Evolutionary conservation across 2,329 filamentous ascomycete species (phyloP).

Genomic region (Metarhizium robertsii): DNA sequence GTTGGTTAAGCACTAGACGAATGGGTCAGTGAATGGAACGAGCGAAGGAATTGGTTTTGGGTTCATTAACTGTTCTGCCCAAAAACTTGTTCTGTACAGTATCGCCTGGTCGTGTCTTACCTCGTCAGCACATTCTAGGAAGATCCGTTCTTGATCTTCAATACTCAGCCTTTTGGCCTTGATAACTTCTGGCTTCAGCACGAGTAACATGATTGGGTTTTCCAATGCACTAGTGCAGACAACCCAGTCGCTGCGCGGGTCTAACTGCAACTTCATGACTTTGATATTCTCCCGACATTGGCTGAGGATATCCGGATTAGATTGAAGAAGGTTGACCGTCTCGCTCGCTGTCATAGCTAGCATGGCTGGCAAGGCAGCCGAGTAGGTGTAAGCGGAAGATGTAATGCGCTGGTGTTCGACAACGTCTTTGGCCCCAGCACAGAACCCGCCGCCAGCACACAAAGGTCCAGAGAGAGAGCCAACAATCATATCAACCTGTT

Average conservation of each 20-base stretch:
- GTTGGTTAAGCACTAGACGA: slow-evolving; percentile 64
- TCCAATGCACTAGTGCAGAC: slow-evolving; percentile 69
- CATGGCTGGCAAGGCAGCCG: slow-evolving; percentile 86
- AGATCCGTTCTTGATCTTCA: slow-evolving; percentile 72
- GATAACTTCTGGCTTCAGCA: slow-evolving; percentile 76
- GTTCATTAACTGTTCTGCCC: not conserved
- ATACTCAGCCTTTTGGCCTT: slow-evolving; percentile 56
- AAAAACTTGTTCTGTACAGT: not conserved
- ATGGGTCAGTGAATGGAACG: not conserved
- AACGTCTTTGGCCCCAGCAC: slow-evolving; percentile 81
- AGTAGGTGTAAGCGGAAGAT: slow-evolving; percentile 88
- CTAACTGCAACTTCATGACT: slow-evolving; percentile 75
- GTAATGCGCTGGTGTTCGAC: slow-evolving; percentile 95
- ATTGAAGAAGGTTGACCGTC: slow-evolving; percentile 76
- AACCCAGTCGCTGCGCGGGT: slow-evolving; percentile 91
- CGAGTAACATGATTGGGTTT: slow-evolving; percentile 79
- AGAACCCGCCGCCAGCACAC: slow-evolving; percentile 91
- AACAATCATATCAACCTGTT: slow-evolving; percentile 93
- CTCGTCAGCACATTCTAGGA: slow-evolving; percentile 95
- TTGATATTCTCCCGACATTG: slow-evolving; percentile 80
- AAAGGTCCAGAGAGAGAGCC: slow-evolving; percentile 85
- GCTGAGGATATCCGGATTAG: slow-evolving; percentile 70
- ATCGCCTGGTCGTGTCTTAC: slow-evolving; percentile 37
- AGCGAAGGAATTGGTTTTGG: not conserved
- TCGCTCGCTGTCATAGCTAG: slow-evolving; percentile 93